Conservation (phyloP, 306 rosid species). For the Glycine tomentella region DNA sequence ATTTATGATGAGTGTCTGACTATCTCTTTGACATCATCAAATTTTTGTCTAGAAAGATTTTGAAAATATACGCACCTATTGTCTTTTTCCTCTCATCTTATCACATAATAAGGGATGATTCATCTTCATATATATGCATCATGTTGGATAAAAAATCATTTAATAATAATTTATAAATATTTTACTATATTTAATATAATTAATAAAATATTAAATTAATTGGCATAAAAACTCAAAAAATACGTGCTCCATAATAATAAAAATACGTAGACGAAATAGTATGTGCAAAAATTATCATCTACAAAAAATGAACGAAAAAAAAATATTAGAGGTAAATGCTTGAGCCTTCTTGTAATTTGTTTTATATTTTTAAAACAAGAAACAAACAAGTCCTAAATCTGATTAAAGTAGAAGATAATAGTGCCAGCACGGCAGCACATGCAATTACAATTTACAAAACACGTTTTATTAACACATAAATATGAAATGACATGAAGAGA, state of each 20-base stretch:
- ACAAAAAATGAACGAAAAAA: background rate
- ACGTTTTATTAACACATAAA: background rate
- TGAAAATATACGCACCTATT: background rate
- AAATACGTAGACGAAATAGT: background rate
- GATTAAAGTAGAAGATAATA: background rate
- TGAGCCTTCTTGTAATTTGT: background rate
- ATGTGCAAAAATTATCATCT: background rate
- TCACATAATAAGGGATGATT: background rate
- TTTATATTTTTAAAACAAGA: background rate
- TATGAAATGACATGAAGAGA: background rate
- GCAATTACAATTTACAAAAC: background rate
- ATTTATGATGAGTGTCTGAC: background rate
- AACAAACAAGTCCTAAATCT: background rate
- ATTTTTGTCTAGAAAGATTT: background rate
- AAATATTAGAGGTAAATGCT: background rate
- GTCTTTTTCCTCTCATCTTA: too few relatives aligned
- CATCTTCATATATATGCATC: background rate
- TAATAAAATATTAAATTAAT: background rate
- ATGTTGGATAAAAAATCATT: background rate
- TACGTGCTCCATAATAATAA: background rate
- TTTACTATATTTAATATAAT: background rate
- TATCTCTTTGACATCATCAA: background rate
- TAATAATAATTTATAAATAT: background rate
- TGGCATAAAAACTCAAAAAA: background rate
- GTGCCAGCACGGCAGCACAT: slow-evolving; percentile 13